Base-by-base conservation (phyloP, 1,284 basidiomycete species). In the Leccinum ambiguum region DNA sequence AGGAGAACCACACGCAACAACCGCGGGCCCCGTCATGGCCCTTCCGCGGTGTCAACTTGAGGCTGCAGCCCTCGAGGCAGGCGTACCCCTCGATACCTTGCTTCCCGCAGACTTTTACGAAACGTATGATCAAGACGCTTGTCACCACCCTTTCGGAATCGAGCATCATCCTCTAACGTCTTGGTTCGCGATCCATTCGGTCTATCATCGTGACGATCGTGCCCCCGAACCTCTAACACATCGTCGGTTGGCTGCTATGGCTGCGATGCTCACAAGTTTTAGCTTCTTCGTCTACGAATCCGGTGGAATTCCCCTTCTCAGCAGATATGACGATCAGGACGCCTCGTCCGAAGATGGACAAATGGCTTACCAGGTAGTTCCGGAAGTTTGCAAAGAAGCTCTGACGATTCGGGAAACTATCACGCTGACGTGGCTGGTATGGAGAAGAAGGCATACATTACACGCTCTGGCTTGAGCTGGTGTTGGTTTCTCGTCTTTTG, bases 51-150 rank as follows among this genome's bases (percentile, higher is more conserved):
- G 72, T 7, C 80, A 87, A 72, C 79, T 89, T 3, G 82, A 87
- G 66, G 81, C 80, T 23, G 84, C 88, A 3, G 85, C 88, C 1
- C 78, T 87, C 67, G 89, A 89, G 71, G 84, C 84, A 11, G 88
- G 88, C 3, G 83, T 86, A 0, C 82, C 88, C 0, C 77, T 88
- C 2, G 76, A 80, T 33, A 80, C 79, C 61, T 78, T 89, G 23
- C 75, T 86, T 3, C 84, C 84, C 4, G 68, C 70, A 13, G 73
- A 71, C 43, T 81, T 80, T 66, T 70, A 71, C 56, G 71, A 72
- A 58, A 64, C 58, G 0, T 68, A 71, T 57, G 43, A 65, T 59
- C 59, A 59, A 21, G 63, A 63, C 11, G 10, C 33, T 7, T 63
- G 60, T 6, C 0, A 18, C 1, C 67, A 67, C 18, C 4, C 50